Evolutionary conservation across 2,329 filamentous ascomycete species (phyloP).

Genomic region (Nemania sp.): DNA sequence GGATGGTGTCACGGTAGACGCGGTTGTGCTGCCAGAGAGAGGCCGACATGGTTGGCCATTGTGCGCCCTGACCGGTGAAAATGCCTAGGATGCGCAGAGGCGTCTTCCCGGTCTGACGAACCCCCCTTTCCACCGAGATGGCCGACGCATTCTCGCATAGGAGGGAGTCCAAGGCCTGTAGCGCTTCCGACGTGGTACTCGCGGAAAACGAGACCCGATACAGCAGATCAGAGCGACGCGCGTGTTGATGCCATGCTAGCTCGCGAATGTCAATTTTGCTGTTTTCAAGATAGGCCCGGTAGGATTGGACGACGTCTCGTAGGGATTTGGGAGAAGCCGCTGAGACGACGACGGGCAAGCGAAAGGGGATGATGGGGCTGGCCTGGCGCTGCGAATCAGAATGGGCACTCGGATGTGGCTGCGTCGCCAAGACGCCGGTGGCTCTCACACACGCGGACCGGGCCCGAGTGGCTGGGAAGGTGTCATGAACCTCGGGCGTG

Average conservation of each 20-base stretch:
- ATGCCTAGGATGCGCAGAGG: constrained; percentile 49
- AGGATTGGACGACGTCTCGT: constrained; percentile 43
- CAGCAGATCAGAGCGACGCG: constrained; percentile 49
- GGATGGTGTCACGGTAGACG: constrained; percentile 53
- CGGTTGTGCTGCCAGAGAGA: constrained; percentile 47
- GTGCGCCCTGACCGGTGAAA: constrained; percentile 55
- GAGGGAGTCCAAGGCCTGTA: constrained; percentile 45
- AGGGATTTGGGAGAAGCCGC: constrained; percentile 54
- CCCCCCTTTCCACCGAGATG: constrained; percentile 29
- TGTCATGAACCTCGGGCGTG: constrained; percentile 50
- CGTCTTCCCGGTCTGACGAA: constrained; percentile 40
- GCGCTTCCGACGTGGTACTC: constrained; percentile 40
- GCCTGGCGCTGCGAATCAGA: not conserved
- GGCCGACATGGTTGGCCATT: constrained; percentile 53
- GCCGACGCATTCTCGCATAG: constrained; percentile 41
- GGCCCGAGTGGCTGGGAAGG: constrained; percentile 15
- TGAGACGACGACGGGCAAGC: constrained; percentile 54
- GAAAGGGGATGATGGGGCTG: constrained; percentile 26
- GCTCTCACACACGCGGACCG: constrained; percentile 14
- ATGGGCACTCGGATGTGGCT: constrained; percentile 18
- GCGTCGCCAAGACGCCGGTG: constrained; percentile 28
- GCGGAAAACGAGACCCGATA: constrained; percentile 50
- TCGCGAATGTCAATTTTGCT: constrained; percentile 37
- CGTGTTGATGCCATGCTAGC: constrained; percentile 52
- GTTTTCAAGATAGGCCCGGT: constrained; percentile 49